Conservation (phyloP, 345 rosid genomes). For the Dipteronia dyeriana region DNA sequence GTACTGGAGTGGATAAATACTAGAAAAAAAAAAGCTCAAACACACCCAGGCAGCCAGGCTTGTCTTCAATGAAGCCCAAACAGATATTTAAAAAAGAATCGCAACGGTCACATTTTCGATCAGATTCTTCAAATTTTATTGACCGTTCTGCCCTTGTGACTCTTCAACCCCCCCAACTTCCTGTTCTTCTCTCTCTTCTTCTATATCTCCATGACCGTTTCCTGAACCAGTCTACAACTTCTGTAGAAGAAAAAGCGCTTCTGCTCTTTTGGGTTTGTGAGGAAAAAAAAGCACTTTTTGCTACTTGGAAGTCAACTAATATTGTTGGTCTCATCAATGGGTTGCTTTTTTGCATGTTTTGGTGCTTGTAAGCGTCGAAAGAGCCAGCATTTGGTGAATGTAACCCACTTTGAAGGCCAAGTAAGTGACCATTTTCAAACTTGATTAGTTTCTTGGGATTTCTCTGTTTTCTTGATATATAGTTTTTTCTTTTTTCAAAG, state of each 20-base stretch:
- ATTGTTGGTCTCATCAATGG: slow-evolving; percentile 31
- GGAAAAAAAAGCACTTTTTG: slow-evolving; percentile 6
- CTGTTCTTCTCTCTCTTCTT: neutral
- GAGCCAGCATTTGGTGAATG: slow-evolving; percentile 31
- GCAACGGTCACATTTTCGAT: slow-evolving; percentile 30
- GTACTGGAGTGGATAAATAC: neutral
- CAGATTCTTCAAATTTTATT: neutral
- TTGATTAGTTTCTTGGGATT: neutral
- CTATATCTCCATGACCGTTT: slow-evolving; percentile 1
- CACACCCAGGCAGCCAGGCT: neutral
- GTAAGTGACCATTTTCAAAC: slow-evolving; percentile 26
- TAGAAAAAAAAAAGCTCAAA: neutral
- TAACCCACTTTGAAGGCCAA: slow-evolving; percentile 31
- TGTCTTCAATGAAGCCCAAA: slow-evolving; percentile 18
- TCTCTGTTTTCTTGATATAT: neutral
- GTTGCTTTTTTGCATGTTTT: slow-evolving; percentile 57
- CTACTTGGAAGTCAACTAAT: slow-evolving; percentile 7
- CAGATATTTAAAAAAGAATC: neutral
- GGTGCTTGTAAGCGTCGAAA: slow-evolving; percentile 45
- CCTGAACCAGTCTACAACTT: slow-evolving; percentile 5
- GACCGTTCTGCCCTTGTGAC: neutral
- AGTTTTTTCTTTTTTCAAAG: neutral
- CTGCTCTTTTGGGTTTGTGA: slow-evolving; percentile 6
- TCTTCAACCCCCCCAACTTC: slow-evolving; percentile 1
- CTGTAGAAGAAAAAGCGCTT: slow-evolving; percentile 3